A percentile compares a stretch with the other conserved stretches of the same genome.
phyloP scores from a whole-genome alignment of 2,329 filamentous ascomycete genomes.

The Penicillium sp. region DNA sequence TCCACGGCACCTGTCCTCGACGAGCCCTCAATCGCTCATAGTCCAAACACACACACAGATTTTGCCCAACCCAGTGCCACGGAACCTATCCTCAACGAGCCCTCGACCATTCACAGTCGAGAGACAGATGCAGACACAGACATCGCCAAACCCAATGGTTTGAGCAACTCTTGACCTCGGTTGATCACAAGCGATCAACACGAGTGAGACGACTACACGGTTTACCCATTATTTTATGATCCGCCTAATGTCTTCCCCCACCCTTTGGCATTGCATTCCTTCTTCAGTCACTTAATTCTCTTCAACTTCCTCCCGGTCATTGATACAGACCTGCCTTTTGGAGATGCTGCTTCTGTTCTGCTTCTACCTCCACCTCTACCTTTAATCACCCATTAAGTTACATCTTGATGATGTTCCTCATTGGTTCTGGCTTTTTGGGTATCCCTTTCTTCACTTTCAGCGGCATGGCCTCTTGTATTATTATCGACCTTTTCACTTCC shows the following conservation, averaged over 20 bases:
- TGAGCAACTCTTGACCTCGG: slow-evolving; percentile 6
- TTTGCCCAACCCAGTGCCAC: neutral
- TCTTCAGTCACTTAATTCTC: slow-evolving; percentile 4
- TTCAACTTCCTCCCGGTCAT: neutral
- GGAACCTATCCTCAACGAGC: neutral
- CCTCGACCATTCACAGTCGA: neutral
- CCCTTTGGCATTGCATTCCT: slow-evolving; percentile 8
- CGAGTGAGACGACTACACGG: slow-evolving; percentile 14
- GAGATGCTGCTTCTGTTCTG: slow-evolving; percentile 4
- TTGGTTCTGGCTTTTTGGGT: slow-evolving; percentile 7
- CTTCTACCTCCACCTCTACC: neutral
- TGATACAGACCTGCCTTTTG: slow-evolving; percentile 4
- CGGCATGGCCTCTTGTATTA: slow-evolving; percentile 20
- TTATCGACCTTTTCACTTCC: slow-evolving; percentile 11
- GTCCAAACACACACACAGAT: neutral
- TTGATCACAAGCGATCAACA: slow-evolving; percentile 6
- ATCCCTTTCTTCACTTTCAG: slow-evolving; percentile 10
- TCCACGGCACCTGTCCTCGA: neutral
- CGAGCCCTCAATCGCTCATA: neutral
- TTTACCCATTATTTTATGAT: slow-evolving; percentile 17
- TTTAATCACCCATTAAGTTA: slow-evolving; percentile 3
- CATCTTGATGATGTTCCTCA: neutral
- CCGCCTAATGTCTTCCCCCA: slow-evolving; percentile 11
- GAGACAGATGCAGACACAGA: neutral
- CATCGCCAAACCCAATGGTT: neutral